Evolutionary conservation across 129 eudicot species (phyloP).

Genomic region (Helianthus annuus): DNA sequence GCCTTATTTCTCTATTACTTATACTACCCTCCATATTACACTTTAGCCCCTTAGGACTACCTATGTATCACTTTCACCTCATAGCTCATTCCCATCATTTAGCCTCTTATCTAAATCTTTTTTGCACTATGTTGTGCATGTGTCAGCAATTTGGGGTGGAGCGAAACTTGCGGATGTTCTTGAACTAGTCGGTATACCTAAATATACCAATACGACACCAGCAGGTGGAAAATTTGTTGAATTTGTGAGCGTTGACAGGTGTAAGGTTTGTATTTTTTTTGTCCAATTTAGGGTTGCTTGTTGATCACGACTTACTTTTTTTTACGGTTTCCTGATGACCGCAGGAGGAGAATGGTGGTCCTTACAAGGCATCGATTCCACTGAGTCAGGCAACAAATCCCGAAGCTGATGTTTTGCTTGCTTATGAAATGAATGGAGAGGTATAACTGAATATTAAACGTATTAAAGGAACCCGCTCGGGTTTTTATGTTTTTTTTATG

Average conservation of each 20-base stretch:
- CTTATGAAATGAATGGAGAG: conserved; percentile 98
- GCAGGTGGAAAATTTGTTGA: conserved; percentile 90
- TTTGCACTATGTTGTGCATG: neutral
- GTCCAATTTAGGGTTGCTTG: neutral
- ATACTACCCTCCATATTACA: too few relatives aligned
- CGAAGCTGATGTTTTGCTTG: conserved; percentile 89
- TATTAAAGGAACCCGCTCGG: neutral
- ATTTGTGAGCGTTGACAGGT: conserved; percentile 91
- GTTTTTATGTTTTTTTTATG: neutral
- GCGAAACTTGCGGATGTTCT: conserved; percentile 94
- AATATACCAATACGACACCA: conserved; percentile 52
- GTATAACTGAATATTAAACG: conserved; percentile 34
- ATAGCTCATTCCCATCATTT: too few relatives aligned
- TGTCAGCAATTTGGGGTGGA: conserved; percentile 91
- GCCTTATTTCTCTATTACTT: too few relatives aligned
- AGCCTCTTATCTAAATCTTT: neutral
- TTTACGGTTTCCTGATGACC: conserved; percentile 10
- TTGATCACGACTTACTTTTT: neutral
- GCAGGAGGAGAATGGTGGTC: conserved; percentile 97
- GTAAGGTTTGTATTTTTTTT: conserved; percentile 60
- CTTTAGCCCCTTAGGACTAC: too few relatives aligned
- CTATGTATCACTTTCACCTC: too few relatives aligned
- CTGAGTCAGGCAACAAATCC: conserved; percentile 86
- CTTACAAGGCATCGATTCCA: conserved; percentile 92
- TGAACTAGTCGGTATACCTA: conserved; percentile 76